phyloP scores from a whole-genome alignment of 2,329 filamentous ascomycete genomes.

The Celoporthe dispersa region DNA sequence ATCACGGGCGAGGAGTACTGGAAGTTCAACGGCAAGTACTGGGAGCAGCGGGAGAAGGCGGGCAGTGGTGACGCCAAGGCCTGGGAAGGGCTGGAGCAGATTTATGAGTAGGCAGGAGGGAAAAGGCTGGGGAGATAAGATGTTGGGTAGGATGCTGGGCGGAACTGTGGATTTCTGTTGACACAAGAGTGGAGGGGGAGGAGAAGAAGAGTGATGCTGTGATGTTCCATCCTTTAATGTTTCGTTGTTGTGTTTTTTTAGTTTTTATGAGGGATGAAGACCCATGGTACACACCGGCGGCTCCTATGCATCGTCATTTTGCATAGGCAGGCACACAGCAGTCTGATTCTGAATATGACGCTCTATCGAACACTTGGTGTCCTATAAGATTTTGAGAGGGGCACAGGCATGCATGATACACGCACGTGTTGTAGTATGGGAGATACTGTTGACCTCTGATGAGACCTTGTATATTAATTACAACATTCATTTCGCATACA shows the following conservation, averaged over 20 bases:
- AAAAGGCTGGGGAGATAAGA: background rate
- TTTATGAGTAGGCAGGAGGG: conserved; percentile 54
- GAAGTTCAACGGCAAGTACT: conserved; percentile 88
- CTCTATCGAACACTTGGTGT: background rate
- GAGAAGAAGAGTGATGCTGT: background rate
- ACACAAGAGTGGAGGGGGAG: too few relatives aligned
- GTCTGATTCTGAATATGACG: background rate
- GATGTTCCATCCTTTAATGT: background rate
- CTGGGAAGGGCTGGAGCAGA: conserved; percentile 77
- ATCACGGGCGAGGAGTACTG: conserved; percentile 89
- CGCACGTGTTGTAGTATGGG: too few relatives aligned
- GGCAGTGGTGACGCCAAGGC: conserved; percentile 60
- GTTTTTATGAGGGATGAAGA: background rate
- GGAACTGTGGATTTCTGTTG: too few relatives aligned
- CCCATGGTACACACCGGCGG: background rate
- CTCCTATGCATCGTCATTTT: background rate
- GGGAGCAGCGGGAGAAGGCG: conserved; percentile 72
- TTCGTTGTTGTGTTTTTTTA: background rate
- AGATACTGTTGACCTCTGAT: background rate
- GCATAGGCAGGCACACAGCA: background rate
- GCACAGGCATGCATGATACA: too few relatives aligned
- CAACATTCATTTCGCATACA: background rate
- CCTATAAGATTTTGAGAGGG: too few relatives aligned
- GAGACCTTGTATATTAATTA: too few relatives aligned
- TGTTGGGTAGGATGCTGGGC: too few relatives aligned